A percentile compares a stretch with the other conserved stretches of the same genome.
Evolutionary conservation across 2,329 filamentous ascomycete species (phyloP).

Genomic region (Xylariaceae sp.): DNA sequence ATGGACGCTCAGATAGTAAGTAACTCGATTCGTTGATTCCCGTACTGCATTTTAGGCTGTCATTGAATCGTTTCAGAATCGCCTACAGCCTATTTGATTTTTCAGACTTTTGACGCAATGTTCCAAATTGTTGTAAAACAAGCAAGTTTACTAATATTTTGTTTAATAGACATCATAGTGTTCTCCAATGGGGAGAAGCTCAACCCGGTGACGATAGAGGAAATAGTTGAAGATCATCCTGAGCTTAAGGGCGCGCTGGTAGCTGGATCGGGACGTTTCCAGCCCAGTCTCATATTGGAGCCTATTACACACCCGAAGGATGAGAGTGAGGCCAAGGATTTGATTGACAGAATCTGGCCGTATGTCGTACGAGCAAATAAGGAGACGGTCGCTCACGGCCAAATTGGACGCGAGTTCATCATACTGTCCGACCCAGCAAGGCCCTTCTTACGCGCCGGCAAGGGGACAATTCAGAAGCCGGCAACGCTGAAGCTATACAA

Average conservation of each 20-base stretch:
- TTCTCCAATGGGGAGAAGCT: conserved; percentile 58
- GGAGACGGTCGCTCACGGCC: conserved; percentile 52
- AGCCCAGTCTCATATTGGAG: conserved; percentile 56
- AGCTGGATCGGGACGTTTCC: conserved; percentile 52
- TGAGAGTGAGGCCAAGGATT: conserved; percentile 34
- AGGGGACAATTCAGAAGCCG: conserved; percentile 53
- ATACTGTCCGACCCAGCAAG: conserved; percentile 46
- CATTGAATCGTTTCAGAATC: too few relatives aligned
- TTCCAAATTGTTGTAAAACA: too few relatives aligned
- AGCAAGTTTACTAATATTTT: conserved; percentile 5
- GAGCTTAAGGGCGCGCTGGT: conserved; percentile 50
- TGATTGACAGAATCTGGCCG: conserved; percentile 53
- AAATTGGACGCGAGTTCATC: conserved; percentile 49
- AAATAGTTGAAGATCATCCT: conserved; percentile 46
- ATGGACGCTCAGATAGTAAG: conserved; percentile 47
- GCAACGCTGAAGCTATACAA: conserved; percentile 48
- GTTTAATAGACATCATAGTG: conserved; percentile 49
- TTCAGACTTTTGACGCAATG: too few relatives aligned
- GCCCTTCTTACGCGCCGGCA: conserved; percentile 52
- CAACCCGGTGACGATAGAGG: conserved; percentile 54
- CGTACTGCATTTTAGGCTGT: not conserved
- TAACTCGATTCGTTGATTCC: not conserved
- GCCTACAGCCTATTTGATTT: too few relatives aligned
- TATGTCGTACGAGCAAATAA: conserved; percentile 50
- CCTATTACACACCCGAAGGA: conserved; percentile 41